A percentile compares a stretch with the other conserved stretches of the same genome.
Evolutionary conservation across 805 yeast species (phyloP).

Genomic region (Metschnikowia picachoensis): DNA sequence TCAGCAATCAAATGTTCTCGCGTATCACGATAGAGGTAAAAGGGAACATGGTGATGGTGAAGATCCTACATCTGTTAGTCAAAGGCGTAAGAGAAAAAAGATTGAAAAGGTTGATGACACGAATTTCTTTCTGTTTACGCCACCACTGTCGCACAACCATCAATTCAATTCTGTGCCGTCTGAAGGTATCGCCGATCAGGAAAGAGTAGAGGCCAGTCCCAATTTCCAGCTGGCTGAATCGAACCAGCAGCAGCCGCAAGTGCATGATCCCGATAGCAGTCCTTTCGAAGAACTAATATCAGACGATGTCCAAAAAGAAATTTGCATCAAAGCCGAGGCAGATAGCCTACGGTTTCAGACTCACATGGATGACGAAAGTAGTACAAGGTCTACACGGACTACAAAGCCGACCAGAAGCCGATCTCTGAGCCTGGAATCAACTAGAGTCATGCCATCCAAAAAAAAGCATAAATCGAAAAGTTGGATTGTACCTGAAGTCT

Average conservation of each 20-base stretch:
- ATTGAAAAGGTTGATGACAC: slow-evolving; percentile 31
- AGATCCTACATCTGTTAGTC: slow-evolving; percentile 5
- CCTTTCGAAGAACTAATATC: background rate
- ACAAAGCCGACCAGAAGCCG: too few species aligned
- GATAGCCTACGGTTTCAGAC: background rate
- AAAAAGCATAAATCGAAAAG: background rate
- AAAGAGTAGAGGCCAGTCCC: too few species aligned
- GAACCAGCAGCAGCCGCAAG: background rate
- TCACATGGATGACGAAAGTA: too few species aligned
- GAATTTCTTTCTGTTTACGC: slow-evolving; percentile 32
- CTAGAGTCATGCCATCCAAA: background rate
- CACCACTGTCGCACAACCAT: slow-evolving; percentile 3
- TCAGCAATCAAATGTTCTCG: background rate
- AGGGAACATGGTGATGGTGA: background rate
- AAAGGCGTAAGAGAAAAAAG: slow-evolving; percentile 28
- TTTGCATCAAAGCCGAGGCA: background rate
- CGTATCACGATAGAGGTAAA: background rate
- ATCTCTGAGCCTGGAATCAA: too few species aligned
- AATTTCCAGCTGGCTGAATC: background rate
- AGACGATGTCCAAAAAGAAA: background rate
- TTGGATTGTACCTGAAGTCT: slow-evolving; percentile 11
- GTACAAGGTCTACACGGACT: too few species aligned
- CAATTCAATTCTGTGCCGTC: background rate
- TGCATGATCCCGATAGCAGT: background rate
- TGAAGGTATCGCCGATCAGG: too few species aligned